Base-by-base conservation (phyloP, 2,329 filamentous ascomycete genomes). In the Colletotrichum tropicicola region DNA sequence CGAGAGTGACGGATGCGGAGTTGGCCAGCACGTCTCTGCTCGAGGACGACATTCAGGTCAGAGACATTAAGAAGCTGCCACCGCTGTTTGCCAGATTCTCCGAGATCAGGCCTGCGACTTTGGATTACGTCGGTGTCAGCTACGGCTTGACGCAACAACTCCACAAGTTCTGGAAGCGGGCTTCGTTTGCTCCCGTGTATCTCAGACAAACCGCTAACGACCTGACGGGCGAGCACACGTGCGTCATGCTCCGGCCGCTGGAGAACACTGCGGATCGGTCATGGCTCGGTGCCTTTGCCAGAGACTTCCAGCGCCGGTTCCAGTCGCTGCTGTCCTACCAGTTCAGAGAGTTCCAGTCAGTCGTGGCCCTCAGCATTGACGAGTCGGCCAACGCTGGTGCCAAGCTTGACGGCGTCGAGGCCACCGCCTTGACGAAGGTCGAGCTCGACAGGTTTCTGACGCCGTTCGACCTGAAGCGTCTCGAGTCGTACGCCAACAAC, bases 151-250 rank as follows among this genome's bases (percentile, higher is more conserved):
- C 96, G 0, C 85, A 90, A 39, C 85, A 88, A 13, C 88, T 99
- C 13, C 96, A 97, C 81, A 97, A 93, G 74, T 99, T 99, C 84
- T 99, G 96, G 96, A 97, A 98, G 80, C 91, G 92, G 35, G 88
- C 91, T 15, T 84, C 85, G 1, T 99, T 98, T 76, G 88, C 90
- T 2, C 96, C 96, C 0, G 93, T 99, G 1, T 99, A 99, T 73
- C 86, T 99, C 13, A 88, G 96, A 32, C 96, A 99, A 81, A 99
- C 97, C 3, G 86, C 96, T 54, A 99, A 98, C 75, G 96, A 98
- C 61, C 85, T 99, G 47, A 99, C 97, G 0, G 96, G 96, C 59
- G 96, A 99, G 79, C 96, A 99, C 76, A 97, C 96, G 0, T 98
- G 94, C 75, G 95, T 99, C 27, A 99, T 99, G 97, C 86, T 99